Evolutionary conservation across 345 rosid species (phyloP).

Genomic region (Populus simonii): DNA sequence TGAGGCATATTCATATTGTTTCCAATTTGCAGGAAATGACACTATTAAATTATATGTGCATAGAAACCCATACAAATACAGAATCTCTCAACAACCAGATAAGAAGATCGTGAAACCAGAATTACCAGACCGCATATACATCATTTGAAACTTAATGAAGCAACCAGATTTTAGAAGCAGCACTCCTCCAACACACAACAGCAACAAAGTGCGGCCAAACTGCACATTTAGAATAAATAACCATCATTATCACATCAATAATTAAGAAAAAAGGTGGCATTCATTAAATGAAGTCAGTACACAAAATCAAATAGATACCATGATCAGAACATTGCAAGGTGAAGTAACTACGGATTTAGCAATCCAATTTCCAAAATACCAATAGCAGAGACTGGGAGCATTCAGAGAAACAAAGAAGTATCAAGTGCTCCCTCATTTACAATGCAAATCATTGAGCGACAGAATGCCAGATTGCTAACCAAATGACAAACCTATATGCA

Average conservation of each 20-base stretch:
- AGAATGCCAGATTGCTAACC: not conserved
- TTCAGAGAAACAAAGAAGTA: not conserved
- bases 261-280: not conserved
- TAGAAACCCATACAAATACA: not conserved
- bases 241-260: not conserved
- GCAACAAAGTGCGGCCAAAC: slow-evolving; percentile 40
- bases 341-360: not conserved
- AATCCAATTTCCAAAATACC: not conserved
- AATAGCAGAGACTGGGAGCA: not conserved
- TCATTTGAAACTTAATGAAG: not conserved
- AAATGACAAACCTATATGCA: not conserved
- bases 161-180: slow-evolving; percentile 30
- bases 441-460: not conserved
- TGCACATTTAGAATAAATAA: slow-evolving; percentile 8
- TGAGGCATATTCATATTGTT: slow-evolving; percentile 5
- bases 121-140: slow-evolving; percentile 7
- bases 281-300: not conserved
- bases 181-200: slow-evolving; percentile 49
- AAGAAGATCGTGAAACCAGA: not conserved
- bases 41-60: not conserved
- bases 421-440: not conserved
- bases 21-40: slow-evolving; percentile 1
- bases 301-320: not conserved
- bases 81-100: slow-evolving; percentile 1
- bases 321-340: not conserved